phyloP scores from a whole-genome alignment of 345 rosid species.

The Erodium maritimum region DNA sequence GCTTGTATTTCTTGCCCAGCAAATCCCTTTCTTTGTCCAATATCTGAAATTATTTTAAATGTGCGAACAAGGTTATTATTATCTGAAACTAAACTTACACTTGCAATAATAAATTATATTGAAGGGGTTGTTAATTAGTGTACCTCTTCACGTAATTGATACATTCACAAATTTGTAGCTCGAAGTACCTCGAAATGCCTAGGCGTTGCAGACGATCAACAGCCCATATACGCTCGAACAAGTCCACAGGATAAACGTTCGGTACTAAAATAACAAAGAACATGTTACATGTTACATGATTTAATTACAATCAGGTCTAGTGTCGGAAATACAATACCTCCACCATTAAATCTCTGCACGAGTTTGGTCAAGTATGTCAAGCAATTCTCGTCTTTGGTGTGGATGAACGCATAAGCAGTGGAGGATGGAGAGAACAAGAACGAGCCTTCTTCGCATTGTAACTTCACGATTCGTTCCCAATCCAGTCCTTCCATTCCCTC shows the following conservation, averaged over 20 bases:
- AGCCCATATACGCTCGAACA: not conserved
- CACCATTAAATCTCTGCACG: slow-evolving; percentile 68
- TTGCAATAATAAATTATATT: not conserved
- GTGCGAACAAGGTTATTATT: not conserved
- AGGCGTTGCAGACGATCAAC: not conserved
- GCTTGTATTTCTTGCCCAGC: slow-evolving; percentile 78
- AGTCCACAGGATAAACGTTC: not conserved
- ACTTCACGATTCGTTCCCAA: slow-evolving; percentile 72
- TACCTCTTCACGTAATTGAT: slow-evolving; percentile 59
- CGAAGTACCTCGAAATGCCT: not conserved
- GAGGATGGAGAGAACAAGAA: slow-evolving; percentile 92
- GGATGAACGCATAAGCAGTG: slow-evolving; percentile 83
- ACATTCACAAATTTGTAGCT: slow-evolving; percentile 26
- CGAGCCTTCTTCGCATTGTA: slow-evolving; percentile 75
- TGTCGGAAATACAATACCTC: slow-evolving; percentile 37
- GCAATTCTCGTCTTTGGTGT: slow-evolving; percentile 59
- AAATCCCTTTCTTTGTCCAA: slow-evolving; percentile 77
- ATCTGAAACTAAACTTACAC: no score
- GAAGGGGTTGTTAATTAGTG: not conserved
- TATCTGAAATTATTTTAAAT: slow-evolving; percentile 46
- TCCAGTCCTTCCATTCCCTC: slow-evolving; percentile 79
- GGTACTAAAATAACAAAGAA: not conserved
- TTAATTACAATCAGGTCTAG: no score
- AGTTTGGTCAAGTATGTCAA: slow-evolving; percentile 43
- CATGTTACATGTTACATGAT: no score